phyloP scores from a whole-genome alignment of 228 moss, liverwort and hornwort genomes.

The Sphagnum fallax region DNA sequence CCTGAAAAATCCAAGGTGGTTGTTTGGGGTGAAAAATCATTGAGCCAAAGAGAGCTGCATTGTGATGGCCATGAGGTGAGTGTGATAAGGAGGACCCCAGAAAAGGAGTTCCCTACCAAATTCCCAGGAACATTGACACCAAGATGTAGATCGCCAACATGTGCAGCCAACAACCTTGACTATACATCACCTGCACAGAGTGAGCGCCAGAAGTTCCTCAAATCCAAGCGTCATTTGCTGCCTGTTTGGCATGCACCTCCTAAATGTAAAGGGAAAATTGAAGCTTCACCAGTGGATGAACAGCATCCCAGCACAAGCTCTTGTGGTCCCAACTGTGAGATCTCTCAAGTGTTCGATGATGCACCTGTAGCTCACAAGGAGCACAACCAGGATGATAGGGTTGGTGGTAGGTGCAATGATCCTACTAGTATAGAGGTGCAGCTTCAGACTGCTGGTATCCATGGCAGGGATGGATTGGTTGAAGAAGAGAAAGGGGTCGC shows the following conservation, averaged over 20 bases:
- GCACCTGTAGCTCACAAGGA: neutral
- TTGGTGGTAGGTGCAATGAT: neutral
- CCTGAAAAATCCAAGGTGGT: conserved; percentile 17
- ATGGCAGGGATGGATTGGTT: too few species aligned
- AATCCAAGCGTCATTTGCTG: conserved; percentile 79
- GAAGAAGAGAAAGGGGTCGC: neutral
- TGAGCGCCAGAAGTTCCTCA: conserved; percentile 45
- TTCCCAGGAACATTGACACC: conserved; percentile 19
- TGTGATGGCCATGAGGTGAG: conserved; percentile 16
- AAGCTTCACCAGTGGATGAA: neutral
- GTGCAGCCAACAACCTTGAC: conserved; percentile 88
- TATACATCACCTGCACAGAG: conserved; percentile 52
- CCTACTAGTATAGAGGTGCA: too few species aligned
- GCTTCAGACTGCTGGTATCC: too few species aligned
- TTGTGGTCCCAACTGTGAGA: neutral
- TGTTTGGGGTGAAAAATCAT: conserved; percentile 11
- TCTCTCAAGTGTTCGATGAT: neutral
- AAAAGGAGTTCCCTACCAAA: conserved; percentile 21
- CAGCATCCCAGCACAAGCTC: conserved; percentile 5
- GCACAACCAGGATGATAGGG: neutral
- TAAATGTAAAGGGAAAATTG: conserved; percentile 20
- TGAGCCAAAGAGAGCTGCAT: conserved; percentile 15
- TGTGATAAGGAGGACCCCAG: conserved; percentile 18
- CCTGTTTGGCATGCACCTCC: conserved; percentile 48
- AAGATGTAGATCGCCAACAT: conserved; percentile 73